Evolutionary conservation across 768 basidiomycete genomes (phyloP).

Genomic region (Tremella mesenterica): DNA sequence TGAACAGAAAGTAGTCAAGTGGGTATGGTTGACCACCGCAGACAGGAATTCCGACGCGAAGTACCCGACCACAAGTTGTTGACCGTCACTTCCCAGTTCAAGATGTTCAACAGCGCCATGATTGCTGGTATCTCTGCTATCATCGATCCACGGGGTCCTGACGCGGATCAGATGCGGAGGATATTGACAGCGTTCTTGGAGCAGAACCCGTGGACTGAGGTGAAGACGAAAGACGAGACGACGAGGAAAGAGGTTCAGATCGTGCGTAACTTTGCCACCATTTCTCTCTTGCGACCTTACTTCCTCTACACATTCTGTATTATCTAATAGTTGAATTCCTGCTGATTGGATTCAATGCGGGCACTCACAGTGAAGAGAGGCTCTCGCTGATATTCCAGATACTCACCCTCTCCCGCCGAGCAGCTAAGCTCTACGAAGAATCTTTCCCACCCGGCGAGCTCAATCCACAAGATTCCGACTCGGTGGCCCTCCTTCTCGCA

Average conservation of each 20-base stretch:
- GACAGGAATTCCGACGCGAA: slow-evolving; percentile 41
- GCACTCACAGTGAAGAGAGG: too few relatives aligned
- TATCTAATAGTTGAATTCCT: not conserved
- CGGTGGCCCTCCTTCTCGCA: slow-evolving; percentile 33
- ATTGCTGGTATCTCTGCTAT: slow-evolving; percentile 44
- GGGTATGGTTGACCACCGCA: too few relatives aligned
- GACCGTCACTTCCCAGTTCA: slow-evolving; percentile 34
- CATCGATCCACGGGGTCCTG: slow-evolving; percentile 39
- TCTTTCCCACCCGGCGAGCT: slow-evolving; percentile 26
- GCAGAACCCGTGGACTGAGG: slow-evolving; percentile 37
- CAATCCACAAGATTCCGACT: slow-evolving; percentile 30
- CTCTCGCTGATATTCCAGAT: too few relatives aligned
- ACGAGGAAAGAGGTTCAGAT: slow-evolving; percentile 42
- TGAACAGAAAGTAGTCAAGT: too few relatives aligned
- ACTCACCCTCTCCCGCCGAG: slow-evolving; percentile 38
- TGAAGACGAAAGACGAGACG: slow-evolving; percentile 33
- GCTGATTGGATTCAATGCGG: too few relatives aligned
- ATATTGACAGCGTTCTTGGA: slow-evolving; percentile 41
- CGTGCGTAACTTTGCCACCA: slow-evolving; percentile 18
- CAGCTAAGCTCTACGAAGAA: slow-evolving; percentile 35
- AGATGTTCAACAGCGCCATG: slow-evolving; percentile 43
- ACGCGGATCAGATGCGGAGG: slow-evolving; percentile 41
- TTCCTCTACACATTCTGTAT: too few relatives aligned
- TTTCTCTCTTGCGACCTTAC: too few relatives aligned
- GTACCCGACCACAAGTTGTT: slow-evolving; percentile 32